Base-by-base conservation (phyloP, 805 yeast species). In the Saturnispora quitensis region DNA sequence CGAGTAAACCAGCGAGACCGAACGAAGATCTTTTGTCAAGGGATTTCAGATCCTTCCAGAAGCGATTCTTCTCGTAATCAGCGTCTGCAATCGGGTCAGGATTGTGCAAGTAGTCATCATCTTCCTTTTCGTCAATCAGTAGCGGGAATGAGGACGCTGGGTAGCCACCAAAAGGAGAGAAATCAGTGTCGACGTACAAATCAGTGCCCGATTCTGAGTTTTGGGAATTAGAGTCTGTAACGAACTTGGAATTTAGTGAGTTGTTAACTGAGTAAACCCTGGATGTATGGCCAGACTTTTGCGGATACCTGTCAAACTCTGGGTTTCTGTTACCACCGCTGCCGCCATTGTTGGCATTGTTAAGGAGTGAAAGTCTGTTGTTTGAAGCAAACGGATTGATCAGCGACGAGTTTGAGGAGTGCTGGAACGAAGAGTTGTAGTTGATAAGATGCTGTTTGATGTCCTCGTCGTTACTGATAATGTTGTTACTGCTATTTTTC, bases 81-180 rank as follows among this genome's bases (percentile, higher is more conserved):
- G 95, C 96, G 65, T 93, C 99, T 44, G 82, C 86, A 36, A 89
- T 84, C 9, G 97, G 97, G 67, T 91, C 97, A 2, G 98, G 98
- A 68, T 91, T 93, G 68, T 91, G 98, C 58, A 93, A 66, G 63
- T 88, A 90, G 68, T 91, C 99, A 70, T 91, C 99, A 9, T 86
- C 84, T 68, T 91, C 99, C 68, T 88, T 88, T 60, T 91, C 98
- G 54, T 91, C 97, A 56, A 93, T 81, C 59, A 79, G 84, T 52
- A 91, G 72, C 1, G 99, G 99, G 71, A 91, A 91, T 4, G 89
- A 82, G 17, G 89, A 75, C 8, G 96, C 95, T 0, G 99, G 98
- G 67, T 87, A 91, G 15, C 98, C 98, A 48, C 98, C 99, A 70
- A 91, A 91, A 3, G 98, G 99, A 46, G 86, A 80, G 58, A 82